Conservation (phyloP, 2,329 filamentous ascomycete species). For the Alternaria brassicicola region DNA sequence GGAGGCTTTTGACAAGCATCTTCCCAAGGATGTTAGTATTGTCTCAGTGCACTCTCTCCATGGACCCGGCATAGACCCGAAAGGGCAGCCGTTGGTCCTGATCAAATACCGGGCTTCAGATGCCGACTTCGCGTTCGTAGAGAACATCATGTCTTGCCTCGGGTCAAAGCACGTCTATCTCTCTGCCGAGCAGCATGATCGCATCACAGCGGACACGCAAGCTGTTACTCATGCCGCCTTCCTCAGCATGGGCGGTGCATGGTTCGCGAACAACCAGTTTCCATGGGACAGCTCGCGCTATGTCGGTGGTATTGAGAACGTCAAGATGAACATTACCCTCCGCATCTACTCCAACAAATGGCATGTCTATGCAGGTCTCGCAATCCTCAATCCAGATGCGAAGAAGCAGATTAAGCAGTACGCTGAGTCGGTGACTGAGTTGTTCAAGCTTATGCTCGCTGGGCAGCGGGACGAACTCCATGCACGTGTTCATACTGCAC, state of each 20-base stretch:
- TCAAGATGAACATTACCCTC: slow-evolving; percentile 97
- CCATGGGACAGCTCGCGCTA: slow-evolving; percentile 97
- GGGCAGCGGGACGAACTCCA: slow-evolving; percentile 78
- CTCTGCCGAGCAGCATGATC: slow-evolving; percentile 85
- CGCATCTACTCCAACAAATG: slow-evolving; percentile 99
- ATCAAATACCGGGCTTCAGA: slow-evolving; percentile 91
- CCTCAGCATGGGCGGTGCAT: slow-evolving; percentile 93
- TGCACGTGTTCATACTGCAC: slow-evolving; percentile 77
- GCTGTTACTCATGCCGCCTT: slow-evolving; percentile 98
- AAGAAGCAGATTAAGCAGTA: slow-evolving; percentile 94
- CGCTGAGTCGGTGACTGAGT: slow-evolving; percentile 85
- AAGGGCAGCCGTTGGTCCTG: slow-evolving; percentile 87
- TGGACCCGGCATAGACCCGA: slow-evolving; percentile 86
- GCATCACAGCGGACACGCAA: slow-evolving; percentile 97
- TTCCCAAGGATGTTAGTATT: slow-evolving; percentile 88
- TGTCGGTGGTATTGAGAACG: slow-evolving; percentile 96
- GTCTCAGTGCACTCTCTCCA: slow-evolving; percentile 96
- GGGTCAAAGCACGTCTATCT: slow-evolving; percentile 86
- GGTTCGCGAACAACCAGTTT: slow-evolving; percentile 93
- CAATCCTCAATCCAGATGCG: slow-evolving; percentile 93
- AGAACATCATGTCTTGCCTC: slow-evolving; percentile 81
- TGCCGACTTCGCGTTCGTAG: slow-evolving; percentile 76
- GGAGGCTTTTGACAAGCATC: slow-evolving; percentile 84
- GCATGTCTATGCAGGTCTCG: slow-evolving; percentile 98
- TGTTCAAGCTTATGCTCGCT: slow-evolving; percentile 96